Percentiles rank a stretch among this genome's conserved stretches.
phyloP scores from a whole-genome alignment of 1,139 yeast species.

The Trichomonascaceae sp. region DNA sequence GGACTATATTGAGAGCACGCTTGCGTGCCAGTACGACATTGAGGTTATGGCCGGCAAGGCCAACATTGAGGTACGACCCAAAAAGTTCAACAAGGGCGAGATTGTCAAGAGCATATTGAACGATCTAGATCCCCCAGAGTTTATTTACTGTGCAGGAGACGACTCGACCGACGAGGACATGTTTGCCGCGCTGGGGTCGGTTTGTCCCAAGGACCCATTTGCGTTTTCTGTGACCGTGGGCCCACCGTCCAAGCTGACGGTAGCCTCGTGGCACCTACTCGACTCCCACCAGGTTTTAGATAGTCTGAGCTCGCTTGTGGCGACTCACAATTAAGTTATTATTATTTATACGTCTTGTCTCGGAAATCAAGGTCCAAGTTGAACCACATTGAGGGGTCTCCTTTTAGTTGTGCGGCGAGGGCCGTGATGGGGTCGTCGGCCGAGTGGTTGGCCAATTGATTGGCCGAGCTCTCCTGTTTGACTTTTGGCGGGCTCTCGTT shows the following conservation, averaged over 20 bases:
- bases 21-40: constrained; percentile 60
- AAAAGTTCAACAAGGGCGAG: constrained; percentile 90
- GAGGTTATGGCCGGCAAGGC: constrained; percentile 98
- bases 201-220: constrained; percentile 28
- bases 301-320: constrained; percentile 60
- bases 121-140: constrained; percentile 45
- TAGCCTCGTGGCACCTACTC: constrained; percentile 76
- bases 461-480: neutral
- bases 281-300: constrained; percentile 83
- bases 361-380: neutral
- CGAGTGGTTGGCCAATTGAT: neutral
- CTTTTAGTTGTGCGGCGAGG: neutral
- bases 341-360: too few relatives aligned
- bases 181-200: constrained; percentile 61
- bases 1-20: constrained; percentile 45
- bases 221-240: constrained; percentile 89
- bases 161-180: constrained; percentile 96
- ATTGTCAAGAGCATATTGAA: constrained; percentile 67
- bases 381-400: neutral
- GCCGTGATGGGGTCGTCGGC: neutral
- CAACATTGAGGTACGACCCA: constrained; percentile 90
- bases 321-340: too few relatives aligned
- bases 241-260: constrained; percentile 79
- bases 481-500: too few relatives aligned
- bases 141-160: constrained; percentile 83